Base-by-base conservation (phyloP, 306 rosid species). In the Cucurbita maxima region DNA sequence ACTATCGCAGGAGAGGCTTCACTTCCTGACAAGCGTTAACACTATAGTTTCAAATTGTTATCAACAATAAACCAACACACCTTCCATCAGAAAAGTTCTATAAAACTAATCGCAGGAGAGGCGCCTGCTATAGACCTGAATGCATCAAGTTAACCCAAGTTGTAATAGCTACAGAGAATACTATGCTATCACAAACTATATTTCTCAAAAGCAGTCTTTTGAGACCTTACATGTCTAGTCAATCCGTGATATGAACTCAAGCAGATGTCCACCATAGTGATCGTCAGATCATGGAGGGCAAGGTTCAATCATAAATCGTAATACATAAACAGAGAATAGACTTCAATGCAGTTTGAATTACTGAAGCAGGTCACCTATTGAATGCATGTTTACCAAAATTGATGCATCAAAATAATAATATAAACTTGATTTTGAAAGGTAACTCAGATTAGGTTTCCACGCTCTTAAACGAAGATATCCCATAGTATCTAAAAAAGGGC, bases 401-500 rank as follows among this genome's bases (percentile, higher is more conserved):
- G 58, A 34, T 15, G 59, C 58, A 58, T 37, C 16, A 68, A 22
- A 75, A 6, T 48, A 22, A n/a, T 18, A 75, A 76, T 70, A 69
- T 55, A 0, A 45, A 73, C 40, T 52, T 70, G 56, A 71, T 51
- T 13, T 77, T 67, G 62, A 61, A 71, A n/a, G 73, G 53, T 30
- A 69, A 58, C 48, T 59, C 30, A 70, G 44, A 51, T 47, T 12
- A 55, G 62, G 58, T 71, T 71, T 80, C 80, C 74, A 80, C 8
- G 56, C 72, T 75, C 82, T 77, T 75, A 76, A 54, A 58, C 43
- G 15, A 68, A 47, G 73, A 47, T 68, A 52, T 70, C 59, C 40
- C 74, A 70, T 8, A 22, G 74, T 15, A 52, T 30, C 74, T 47
- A 34, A 51, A 51, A 68, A 69, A 10, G 54, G 57, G 14, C 41